Conservation (phyloP, 768 basidiomycete species). For the Lactarius sanguifluus region DNA sequence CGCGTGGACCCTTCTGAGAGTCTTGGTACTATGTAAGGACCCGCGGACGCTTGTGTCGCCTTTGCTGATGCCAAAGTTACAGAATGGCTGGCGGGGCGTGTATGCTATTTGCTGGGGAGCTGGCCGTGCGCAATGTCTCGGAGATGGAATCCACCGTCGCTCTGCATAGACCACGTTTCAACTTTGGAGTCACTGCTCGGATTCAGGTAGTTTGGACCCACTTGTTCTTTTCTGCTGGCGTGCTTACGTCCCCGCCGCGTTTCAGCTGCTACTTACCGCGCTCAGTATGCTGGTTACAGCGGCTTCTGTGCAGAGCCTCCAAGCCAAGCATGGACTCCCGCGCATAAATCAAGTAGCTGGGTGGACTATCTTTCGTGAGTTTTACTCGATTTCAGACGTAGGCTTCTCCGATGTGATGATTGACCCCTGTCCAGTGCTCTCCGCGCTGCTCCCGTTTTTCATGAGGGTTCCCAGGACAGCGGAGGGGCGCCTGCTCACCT, state of each 20-base stretch:
- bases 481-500: slow-evolving; percentile 53
- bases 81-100: slow-evolving; percentile 43
- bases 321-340: slow-evolving; percentile 67
- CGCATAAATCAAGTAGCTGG: slow-evolving; percentile 55
- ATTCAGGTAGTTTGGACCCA: slow-evolving; percentile 14
- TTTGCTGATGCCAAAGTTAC: neutral
- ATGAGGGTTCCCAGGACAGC: slow-evolving; percentile 48
- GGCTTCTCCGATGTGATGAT: neutral
- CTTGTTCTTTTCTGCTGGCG: neutral
- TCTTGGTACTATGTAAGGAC: slow-evolving; percentile 55
- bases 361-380: slow-evolving; percentile 65
- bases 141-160: slow-evolving; percentile 1
- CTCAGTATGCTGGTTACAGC: slow-evolving; percentile 53
- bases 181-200: slow-evolving; percentile 5
- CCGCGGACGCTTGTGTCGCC: neutral
- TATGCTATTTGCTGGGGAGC: slow-evolving; percentile 38
- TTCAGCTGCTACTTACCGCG: slow-evolving; percentile 47
- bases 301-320: slow-evolving; percentile 58
- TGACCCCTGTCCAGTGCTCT: slow-evolving; percentile 40
- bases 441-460: slow-evolving; percentile 52
- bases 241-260: neutral
- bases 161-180: neutral
- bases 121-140: slow-evolving; percentile 16
- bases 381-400: neutral
- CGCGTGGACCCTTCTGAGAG: slow-evolving; percentile 72